A percentile compares a stretch with the other conserved stretches of the same genome.
phyloP scores from a whole-genome alignment of 345 rosid genomes.

The Citrus sp. region DNA sequence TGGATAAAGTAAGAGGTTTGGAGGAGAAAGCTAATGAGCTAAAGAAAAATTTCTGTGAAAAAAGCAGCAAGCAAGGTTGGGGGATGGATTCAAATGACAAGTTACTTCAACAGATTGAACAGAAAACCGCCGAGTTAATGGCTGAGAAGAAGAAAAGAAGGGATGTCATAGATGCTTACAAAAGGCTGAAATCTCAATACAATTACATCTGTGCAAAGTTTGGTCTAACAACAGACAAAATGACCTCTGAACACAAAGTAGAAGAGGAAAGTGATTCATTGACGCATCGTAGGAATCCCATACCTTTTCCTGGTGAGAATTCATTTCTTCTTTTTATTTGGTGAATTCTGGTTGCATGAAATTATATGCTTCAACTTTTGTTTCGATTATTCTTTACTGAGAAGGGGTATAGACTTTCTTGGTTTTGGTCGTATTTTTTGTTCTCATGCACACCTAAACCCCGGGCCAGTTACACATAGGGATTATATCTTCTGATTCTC shows the following conservation, averaged over 20 bases:
- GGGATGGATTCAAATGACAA: conserved; percentile 32
- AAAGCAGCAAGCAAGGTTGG: conserved; percentile 21
- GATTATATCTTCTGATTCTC: background rate
- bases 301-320: conserved; percentile 40
- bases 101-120: conserved; percentile 39
- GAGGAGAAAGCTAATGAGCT: conserved; percentile 41
- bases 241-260: conserved; percentile 24
- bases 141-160: conserved; percentile 43
- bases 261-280: conserved; percentile 34
- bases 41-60: conserved; percentile 26
- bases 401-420: background rate
- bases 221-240: conserved; percentile 48
- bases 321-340: conserved; percentile 7
- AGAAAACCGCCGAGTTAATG: conserved; percentile 38
- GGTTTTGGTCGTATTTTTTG: background rate
- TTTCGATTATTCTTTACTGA: background rate
- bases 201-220: conserved; percentile 45
- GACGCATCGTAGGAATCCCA: conserved; percentile 28
- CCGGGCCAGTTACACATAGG: conserved; percentile 9
- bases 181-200: conserved; percentile 67
- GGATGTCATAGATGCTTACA: conserved; percentile 38
- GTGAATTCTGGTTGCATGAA: background rate
- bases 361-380: background rate
- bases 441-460: background rate
- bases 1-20: conserved; percentile 32